A percentile compares a stretch with the other conserved stretches of the same genome.
These are phyloP conservation scores for Barnettozyma botsteinii DNA, from an alignment of 805 yeast genomes.

Conservation along the genomic window DNA sequence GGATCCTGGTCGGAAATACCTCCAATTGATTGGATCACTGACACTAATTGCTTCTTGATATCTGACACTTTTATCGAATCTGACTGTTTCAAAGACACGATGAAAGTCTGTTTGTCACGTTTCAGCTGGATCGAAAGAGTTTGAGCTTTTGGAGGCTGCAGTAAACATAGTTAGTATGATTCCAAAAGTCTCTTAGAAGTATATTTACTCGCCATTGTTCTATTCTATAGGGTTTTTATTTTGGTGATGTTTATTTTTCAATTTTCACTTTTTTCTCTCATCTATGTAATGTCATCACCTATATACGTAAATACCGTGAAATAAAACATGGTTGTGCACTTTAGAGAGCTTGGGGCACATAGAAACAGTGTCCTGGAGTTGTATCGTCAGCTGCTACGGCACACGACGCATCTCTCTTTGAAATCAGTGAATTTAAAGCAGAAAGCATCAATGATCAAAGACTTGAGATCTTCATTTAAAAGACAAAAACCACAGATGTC, in stretches of 20 bases:
- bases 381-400: slow-evolving; percentile 28
- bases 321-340: slow-evolving; percentile 30
- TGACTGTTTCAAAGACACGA: slow-evolving; percentile 20
- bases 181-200: background rate
- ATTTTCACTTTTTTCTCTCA: background rate
- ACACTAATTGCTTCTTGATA: slow-evolving; percentile 28
- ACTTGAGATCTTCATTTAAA: slow-evolving; percentile 10
- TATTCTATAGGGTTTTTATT: no score
- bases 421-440: background rate
- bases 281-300: background rate
- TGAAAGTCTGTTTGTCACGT: slow-evolving; percentile 31
- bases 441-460: background rate
- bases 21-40: slow-evolving; percentile 41
- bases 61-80: slow-evolving; percentile 15
- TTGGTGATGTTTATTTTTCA: background rate
- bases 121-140: slow-evolving; percentile 24
- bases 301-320: no score
- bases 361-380: slow-evolving; percentile 25
- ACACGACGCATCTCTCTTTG: slow-evolving; percentile 13
- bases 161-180: background rate
- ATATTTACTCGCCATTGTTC: slow-evolving; percentile 6
- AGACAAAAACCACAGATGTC: slow-evolving; percentile 19
- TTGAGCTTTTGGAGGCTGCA: slow-evolving; percentile 7
- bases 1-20: slow-evolving; percentile 33
- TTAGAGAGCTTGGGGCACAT: slow-evolving; percentile 26